These are phyloP conservation scores for Hyaloraphidium curvatum DNA, from an alignment of 192 early-diverging fungal species.

Conservation along the genomic window DNA sequence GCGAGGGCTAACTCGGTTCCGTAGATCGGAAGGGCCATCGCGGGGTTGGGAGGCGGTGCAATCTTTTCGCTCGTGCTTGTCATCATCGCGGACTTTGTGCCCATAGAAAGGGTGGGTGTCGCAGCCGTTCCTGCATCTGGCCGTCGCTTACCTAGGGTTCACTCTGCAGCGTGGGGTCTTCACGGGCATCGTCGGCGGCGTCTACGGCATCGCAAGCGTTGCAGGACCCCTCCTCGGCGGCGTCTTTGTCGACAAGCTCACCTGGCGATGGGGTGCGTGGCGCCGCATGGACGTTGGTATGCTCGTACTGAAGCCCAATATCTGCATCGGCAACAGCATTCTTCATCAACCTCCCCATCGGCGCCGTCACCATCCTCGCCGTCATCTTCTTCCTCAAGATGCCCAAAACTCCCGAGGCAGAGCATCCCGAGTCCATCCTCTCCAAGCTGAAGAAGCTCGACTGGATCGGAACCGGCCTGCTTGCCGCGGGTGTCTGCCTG, in stretches of 20 bases:
- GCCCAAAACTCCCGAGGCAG: too few relatives aligned
- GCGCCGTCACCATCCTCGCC: slow-evolving; percentile 38
- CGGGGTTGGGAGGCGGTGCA: slow-evolving; percentile 66
- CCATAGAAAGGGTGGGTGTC: not conserved
- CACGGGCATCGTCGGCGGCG: slow-evolving; percentile 52
- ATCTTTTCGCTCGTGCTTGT: slow-evolving; percentile 56
- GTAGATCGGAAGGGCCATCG: too few relatives aligned
- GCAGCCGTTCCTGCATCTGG: not conserved
- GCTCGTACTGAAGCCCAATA: too few relatives aligned
- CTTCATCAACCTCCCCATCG: slow-evolving; percentile 72
- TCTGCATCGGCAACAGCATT: not conserved
- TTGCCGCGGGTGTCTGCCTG: slow-evolving; percentile 24
- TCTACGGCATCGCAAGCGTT: slow-evolving; percentile 57
- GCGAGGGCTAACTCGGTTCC: too few relatives aligned
- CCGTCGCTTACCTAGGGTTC: not conserved
- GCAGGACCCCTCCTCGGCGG: slow-evolving; percentile 76
- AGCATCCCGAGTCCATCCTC: too few relatives aligned
- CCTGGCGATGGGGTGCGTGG: slow-evolving; percentile 43
- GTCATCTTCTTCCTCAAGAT: slow-evolving; percentile 32
- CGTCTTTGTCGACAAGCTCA: slow-evolving; percentile 44
- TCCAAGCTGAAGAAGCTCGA: slow-evolving; percentile 34
- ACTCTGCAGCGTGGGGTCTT: too few relatives aligned
- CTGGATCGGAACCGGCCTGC: slow-evolving; percentile 29
- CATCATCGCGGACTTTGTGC: slow-evolving; percentile 33
- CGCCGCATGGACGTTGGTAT: too few relatives aligned